Evolutionary conservation across 148 eudicot genomes (phyloP), one percentile per base, ranked within the genome.

Genomic region (Rhododendron kiyosumense): DNA sequence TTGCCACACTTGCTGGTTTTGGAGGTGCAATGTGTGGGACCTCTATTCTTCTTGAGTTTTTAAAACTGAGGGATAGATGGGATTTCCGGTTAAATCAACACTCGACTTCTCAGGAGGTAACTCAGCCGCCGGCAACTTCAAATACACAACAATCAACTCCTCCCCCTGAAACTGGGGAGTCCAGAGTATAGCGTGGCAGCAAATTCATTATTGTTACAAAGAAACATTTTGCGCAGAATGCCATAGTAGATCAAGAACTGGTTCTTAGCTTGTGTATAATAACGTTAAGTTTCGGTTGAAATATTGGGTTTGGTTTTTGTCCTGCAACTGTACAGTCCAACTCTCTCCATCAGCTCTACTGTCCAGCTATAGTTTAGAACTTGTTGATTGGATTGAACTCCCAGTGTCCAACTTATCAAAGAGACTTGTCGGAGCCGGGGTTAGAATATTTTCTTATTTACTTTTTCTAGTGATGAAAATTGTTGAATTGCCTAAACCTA

Each of bases 1-100:
- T 97, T 34, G 96, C 99, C 43, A 92, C 98, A 43, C 93, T 94
- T 78, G 92, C 92, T 88, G 99, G 99, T 4, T 97, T 97, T 71
- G 99, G 96, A 85, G 92, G 90, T 57, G 87, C 94, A 75, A 93
- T 95, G 96, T 89, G 92, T 87, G 96, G 93, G 78, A 90, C 92
- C 51, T 93, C 94, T 63, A 80, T 95, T 54, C 11, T 95, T 71
- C 81, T 69, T 11, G 98, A 94, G 91, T 20, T 92, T 11, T 43
- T 73, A 30, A 91, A 89, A 88, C 90, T 91, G 91, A 88, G 90
- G 85, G 82, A 63, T 43, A 67, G 87, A 17, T 88, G 88, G 92
- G 88, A 41, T 79, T 77, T 85, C 49, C 84, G 74, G 86, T 84
- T 88, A 59, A 85, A 80, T 59, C 84, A 83, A 46, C 92, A 76